Base-by-base conservation (phyloP, 1,284 basidiomycete species). In the Puccinia novopanici region DNA sequence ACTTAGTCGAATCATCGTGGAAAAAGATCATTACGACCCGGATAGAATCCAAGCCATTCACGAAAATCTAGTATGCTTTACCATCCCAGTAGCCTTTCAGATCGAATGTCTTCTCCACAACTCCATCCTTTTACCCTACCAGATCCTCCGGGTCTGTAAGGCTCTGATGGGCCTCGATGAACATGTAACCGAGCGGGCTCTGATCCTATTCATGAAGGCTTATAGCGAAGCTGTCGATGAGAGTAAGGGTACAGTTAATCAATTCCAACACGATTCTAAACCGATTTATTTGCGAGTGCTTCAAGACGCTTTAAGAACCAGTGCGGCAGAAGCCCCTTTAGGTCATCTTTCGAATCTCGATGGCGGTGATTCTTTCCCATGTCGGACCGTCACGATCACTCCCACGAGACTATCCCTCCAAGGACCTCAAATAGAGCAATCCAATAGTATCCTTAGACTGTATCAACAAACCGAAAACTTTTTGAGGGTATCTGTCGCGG, bases 401-500 rank as follows among this genome's bases (percentile, higher is more conserved):
- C 91, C 92, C 0, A 91, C 91, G 8, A 88, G 90, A n/a, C 86
- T 90, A 81, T 85, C 90, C 13, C 87, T 93, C 19, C 91, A 92
- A 85, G 92, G 92, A 0, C 91, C 91, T 0, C 90, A 89, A 81
- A 85, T 89, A 1, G 89, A 89, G 50, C 90, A 92, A 82, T 91
- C 90, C 15, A 93, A 92, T 83, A 86, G 91, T 15, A 88, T 92
- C 37, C 90, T 92, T 81, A 89, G 91, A 27, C 86, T 48, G 9
- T 83, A 83, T 59, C 80, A 83, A 55, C 73, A 82, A 4, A 82
- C 82, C n/a, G 89, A 89, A 48, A 84, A 88, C 81, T 93, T 93
- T 84, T 84, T 93, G 42, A 90, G 92, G 19, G 91, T 93, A 27
- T 89, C 92, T 82, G 92, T 93, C 83, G 88, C 90, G 12, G 92